Conservation (phyloP, 164 flowering plant species). For the Sedum album region DNA sequence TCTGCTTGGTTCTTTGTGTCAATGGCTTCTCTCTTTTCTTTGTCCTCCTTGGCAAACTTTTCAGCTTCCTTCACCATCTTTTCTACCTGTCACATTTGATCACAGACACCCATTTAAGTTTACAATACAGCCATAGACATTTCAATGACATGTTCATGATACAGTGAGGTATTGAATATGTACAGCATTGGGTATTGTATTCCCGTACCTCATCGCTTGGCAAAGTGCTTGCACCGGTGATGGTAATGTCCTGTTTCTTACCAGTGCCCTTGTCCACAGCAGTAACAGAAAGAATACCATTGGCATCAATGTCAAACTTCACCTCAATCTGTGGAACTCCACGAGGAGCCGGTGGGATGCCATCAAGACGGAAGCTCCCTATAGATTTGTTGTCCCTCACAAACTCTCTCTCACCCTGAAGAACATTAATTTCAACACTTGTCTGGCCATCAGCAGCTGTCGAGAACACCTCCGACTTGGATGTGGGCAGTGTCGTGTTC, state of each 20-base stretch:
- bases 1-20: slow-evolving; percentile 58
- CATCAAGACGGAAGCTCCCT: slow-evolving; percentile 34
- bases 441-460: slow-evolving; percentile 40
- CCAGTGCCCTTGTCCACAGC: slow-evolving; percentile 36
- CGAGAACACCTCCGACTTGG: slow-evolving; percentile 34
- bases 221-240: slow-evolving; percentile 23
- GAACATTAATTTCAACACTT: slow-evolving; percentile 33
- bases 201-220: slow-evolving; percentile 12
- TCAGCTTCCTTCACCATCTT: slow-evolving; percentile 47
- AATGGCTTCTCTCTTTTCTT: slow-evolving; percentile 49
- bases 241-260: slow-evolving; percentile 36
- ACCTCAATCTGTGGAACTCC: slow-evolving; percentile 28
- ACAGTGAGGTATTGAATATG: too few relatives aligned
- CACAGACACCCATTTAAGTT: not conserved
- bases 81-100: slow-evolving; percentile 24
- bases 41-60: slow-evolving; percentile 43
- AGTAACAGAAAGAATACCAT: slow-evolving; percentile 33
- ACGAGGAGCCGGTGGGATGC: slow-evolving; percentile 34
- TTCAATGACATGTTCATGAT: not conserved
- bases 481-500: slow-evolving; percentile 30
- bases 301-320: slow-evolving; percentile 33
- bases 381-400: slow-evolving; percentile 32
- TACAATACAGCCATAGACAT: not conserved
- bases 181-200: not conserved
- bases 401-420: slow-evolving; percentile 36